These are phyloP conservation scores for Hortiboletus campestris DNA, from an alignment of 768 basidiomycete species.

Conservation along the genomic window DNA sequence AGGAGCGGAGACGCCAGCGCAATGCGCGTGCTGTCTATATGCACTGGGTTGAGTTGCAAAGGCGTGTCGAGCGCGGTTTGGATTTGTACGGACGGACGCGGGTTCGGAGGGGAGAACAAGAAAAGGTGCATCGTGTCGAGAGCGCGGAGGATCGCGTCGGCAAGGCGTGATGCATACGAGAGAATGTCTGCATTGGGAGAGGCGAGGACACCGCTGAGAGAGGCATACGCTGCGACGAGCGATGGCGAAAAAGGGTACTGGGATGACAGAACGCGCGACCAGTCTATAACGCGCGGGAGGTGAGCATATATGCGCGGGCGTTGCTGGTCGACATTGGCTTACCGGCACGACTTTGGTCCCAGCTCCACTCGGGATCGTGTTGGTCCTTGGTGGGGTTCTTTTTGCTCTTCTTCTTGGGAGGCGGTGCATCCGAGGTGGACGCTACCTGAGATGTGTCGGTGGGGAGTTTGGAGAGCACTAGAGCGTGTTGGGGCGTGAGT, in stretches of 20 bases:
- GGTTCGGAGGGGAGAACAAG: constrained; percentile 13
- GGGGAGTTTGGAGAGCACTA: constrained; percentile 24
- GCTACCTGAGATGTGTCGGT: constrained; percentile 11
- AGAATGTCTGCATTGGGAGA: constrained; percentile 4
- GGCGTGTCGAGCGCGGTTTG: not conserved
- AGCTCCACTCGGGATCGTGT: constrained; percentile 16
- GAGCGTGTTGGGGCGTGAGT: not conserved
- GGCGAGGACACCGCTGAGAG: constrained; percentile 20
- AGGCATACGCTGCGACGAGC: constrained; percentile 19
- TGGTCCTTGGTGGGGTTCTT: constrained; percentile 18
- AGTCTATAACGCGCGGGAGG: constrained; percentile 10
- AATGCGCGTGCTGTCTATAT: constrained; percentile 19
- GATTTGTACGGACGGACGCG: not conserved
- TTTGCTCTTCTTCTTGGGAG: constrained; percentile 29
- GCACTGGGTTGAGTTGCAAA: not conserved
- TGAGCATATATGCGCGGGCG: not conserved
- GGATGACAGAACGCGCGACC: constrained; percentile 19
- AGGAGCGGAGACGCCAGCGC: constrained; percentile 25
- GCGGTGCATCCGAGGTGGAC: constrained; percentile 17
- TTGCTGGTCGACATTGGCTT: not conserved
- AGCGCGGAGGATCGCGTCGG: constrained; percentile 19
- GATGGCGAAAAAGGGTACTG: constrained; percentile 24
- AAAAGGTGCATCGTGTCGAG: constrained; percentile 19
- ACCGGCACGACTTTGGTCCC: constrained; percentile 24
- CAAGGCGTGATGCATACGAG: constrained; percentile 10